Conservation (phyloP, 768 basidiomycete species). For the Russula virescens region DNA sequence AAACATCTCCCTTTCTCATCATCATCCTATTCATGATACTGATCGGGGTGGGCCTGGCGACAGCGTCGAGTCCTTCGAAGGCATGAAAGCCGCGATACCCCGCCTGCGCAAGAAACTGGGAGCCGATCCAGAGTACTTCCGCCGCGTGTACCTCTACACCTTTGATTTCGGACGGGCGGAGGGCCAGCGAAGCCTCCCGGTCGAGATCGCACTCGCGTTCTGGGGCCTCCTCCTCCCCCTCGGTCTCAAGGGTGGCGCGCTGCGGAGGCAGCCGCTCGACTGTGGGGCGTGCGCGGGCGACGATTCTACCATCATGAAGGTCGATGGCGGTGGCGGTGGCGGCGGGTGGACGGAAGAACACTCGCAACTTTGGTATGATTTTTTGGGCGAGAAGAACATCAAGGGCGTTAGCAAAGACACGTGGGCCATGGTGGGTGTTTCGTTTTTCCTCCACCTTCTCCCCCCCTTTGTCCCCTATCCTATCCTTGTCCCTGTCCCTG, state of each 20-base stretch:
- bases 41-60: background rate
- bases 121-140: constrained; percentile 65
- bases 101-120: constrained; percentile 54
- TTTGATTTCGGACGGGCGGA: constrained; percentile 74
- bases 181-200: constrained; percentile 71
- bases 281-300: constrained; percentile 36
- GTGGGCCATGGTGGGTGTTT: constrained; percentile 72
- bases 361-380: constrained; percentile 75
- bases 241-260: constrained; percentile 61
- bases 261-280: constrained; percentile 36
- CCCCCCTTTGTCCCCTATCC: no score
- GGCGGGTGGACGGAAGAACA: constrained; percentile 58
- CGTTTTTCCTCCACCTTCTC: background rate
- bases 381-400: constrained; percentile 53
- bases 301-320: constrained; percentile 30
- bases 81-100: constrained; percentile 53
- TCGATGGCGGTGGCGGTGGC: constrained; percentile 23
- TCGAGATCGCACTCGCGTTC: constrained; percentile 69
- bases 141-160: constrained; percentile 69
- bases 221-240: constrained; percentile 74
- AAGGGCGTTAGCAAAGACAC: constrained; percentile 87
- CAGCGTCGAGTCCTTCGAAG: constrained; percentile 61
- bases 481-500: no score
- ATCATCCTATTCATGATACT: background rate
- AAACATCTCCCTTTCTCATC: background rate